Base-by-base conservation (phyloP, 2,329 filamentous ascomycete genomes). In the Penicillium sp. region DNA sequence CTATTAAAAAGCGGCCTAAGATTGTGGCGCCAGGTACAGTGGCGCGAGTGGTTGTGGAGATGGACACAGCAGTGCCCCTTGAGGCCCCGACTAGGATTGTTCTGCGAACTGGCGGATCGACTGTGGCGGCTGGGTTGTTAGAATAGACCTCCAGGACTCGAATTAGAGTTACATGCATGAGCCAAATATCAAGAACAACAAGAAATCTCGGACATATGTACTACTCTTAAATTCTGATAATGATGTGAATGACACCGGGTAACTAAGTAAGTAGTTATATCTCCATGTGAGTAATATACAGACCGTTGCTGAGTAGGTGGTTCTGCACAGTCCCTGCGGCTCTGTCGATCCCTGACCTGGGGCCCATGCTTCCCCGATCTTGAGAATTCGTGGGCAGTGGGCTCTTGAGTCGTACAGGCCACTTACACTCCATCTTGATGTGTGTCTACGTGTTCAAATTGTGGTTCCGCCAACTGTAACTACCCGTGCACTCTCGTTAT, bases 121-220 rank as follows among this genome's bases (percentile, higher is more conserved):
- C 95, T 1, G 84, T 98, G 57, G 95, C 91, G 11, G 92, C 93
- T 37, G 95, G 95, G 2, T 77, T 96, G 61, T 75, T 98, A 65
- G 93, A 96, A 55, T 68, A 58, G 51, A 49, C 27, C 24, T 26
- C 7, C 5, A 9, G 7, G 26, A 7, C 26, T 33, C n/a, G 26
- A 13, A 8, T 16, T 45, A 45, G 14, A 33, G 31, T 33, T 33
- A 14, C 31, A 33, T 33, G 31, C 31, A 16, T 33, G 5, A 16
- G 31, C 31, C 31, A 33, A 16, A 33, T 16, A 33, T 16, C 31
- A 33, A 14, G n/a, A 33, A 11, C 13, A 33, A 2, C 13, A 33
- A 16, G 3, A 5, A 31, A 31, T 5, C 31, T 16, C 5, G 14
- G 14, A 16, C 1, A 3, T 5, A 10, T 33, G 6, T 16, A 16